Base-by-base conservation (phyloP, 768 basidiomycete genomes). In the Pilatotrama ljubarskyi region DNA sequence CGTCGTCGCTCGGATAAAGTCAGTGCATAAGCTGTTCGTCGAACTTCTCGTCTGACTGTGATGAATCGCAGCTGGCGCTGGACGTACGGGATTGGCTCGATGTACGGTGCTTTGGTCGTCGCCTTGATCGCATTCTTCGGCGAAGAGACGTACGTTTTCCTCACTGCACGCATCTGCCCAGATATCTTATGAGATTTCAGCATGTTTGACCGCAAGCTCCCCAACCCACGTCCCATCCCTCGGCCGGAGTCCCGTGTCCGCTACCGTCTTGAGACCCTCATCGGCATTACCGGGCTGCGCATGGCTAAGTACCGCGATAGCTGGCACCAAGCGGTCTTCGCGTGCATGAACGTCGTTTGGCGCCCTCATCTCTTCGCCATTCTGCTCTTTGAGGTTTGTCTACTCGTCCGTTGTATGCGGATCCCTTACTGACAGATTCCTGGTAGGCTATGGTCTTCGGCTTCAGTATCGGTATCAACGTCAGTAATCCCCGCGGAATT, bases 71-170 rank as follows among this genome's bases (percentile, higher is more conserved):
- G 76, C 51, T 87, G 83, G 83, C 72, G 85, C 44, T 87, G 86
- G 86, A 77, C 85, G 18, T 88, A 88, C 59, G 86, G 84, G 15
- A 83, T 85, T 36, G 87, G 84, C 0, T 82, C 78, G 29, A 80
- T 87, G 18, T 89, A 87, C 66, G 75, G 77, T 4, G 73, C 75
- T 1, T 61, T 85, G 17, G 84, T 89, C 5, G 76, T 87, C 7
- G 46, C 80, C 9, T 66, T 87, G 18, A 86, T 89, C 50, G 71
- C 76, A 2, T 75, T 88, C 56, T 83, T 88, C 64, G 78, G 80
- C 73, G 82, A 86, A 60, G 87, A 90, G 71, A 88, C 86, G 86
- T 86, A 68, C 51, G 80, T 67, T 22, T 18, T 32, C 9, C 18
- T 10, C 25, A 15, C 25, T 26, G 6, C 1, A 3, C 14, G 10